Base-by-base conservation (phyloP, 164 flowering plant genomes). In the Euptelea pleiosperma region DNA sequence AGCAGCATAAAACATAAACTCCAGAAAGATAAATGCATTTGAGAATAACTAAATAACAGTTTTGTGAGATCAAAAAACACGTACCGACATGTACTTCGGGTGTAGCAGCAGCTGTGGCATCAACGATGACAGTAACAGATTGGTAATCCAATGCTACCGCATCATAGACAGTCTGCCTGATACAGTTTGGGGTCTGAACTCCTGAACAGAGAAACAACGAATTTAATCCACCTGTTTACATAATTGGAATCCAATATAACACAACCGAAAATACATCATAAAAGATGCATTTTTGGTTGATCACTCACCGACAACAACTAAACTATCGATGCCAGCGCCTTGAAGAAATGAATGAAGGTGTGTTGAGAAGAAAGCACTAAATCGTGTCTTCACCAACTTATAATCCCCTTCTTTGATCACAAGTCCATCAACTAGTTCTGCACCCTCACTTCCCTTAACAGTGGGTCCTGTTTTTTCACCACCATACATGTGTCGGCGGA, bases 161-260 rank as follows among this genome's bases (percentile, higher is more conserved):
- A 77, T 94, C 99, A 79, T 71, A 94, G 14, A 83, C 97, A 12
- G 91, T 90, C 73, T 94, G 97, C 66, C 97, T 73, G 55, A 94
- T 80, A 76, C 99, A 91, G 61, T 91, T 94, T 55, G 99, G 97
- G 60, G 97, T 94, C 69, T 91, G 99, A 71, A 91, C 94, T 60
- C 99, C 99, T 93, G 61, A 15, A 43, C 7, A 58, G 1, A 44
- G n/a, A 53, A 12, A 10, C 29, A 18, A 7, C n/a, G n/a, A 8
- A 8, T 29, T 43, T 52, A 58, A 24, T 15, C 34, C 14, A 16
- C n/a, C n/a, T n/a, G n/a, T 42, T 58, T 14, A 24, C 30, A 49
- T 8, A 43, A 22, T 45, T 16, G 5, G 30, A 49, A 36, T 14
- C 21, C 14, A 51, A 41, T 16, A 26, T 9, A 19, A 14, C 1